Evolutionary conservation across 2,329 filamentous ascomycete genomes (phyloP), one percentile per base, ranked within the genome.

Genomic region (Trichoderma aggressivum): DNA sequence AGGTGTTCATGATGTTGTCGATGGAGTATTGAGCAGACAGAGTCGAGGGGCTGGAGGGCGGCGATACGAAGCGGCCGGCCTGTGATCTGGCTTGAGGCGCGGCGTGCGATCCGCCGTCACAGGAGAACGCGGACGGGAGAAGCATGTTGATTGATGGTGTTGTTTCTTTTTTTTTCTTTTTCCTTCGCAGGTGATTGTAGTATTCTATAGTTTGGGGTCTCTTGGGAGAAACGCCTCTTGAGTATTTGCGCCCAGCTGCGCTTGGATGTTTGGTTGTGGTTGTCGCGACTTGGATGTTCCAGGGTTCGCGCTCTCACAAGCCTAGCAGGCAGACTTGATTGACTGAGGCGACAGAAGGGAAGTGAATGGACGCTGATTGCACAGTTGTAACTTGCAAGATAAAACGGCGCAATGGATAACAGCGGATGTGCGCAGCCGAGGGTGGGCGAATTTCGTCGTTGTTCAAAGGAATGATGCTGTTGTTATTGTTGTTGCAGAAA

Each of bases 1-100:
- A 90, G 60, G 88, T 87, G 72, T 82, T 84, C 79, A 88, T 86
- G 76, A 90, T 84, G 79, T 86, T 87, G 77, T 82, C 83, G 74
- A 89, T 81, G 24, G 86, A 81, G 65, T 80, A 80, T 72, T 84
- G 81, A 26, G 84, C 78, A 50, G 83, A 84, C 59, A 82, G 76
- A 34, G 83, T 81, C 7, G 86, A 85, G 68, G 87, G 86, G 79
- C 86, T 86, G 75, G 87, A 83, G 69, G 88, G 88, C 63, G 89
- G 89, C 66, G 88, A 90, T 73, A 86, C 84, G 78, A 89, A 85
- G 77, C 87, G 82, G 58, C 84, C 78, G 34, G 83, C 77, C 74
- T 85, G 84, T 11, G 62, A 32, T 67, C 68, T 62, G 18, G 61
- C 28, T 5, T 21, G 56, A 34, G 68, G 74, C 43, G 74, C 69